Evolutionary conservation across 495 filamentous ascomycete species (phyloP).

Genomic region (Aspergillus hancockii): DNA sequence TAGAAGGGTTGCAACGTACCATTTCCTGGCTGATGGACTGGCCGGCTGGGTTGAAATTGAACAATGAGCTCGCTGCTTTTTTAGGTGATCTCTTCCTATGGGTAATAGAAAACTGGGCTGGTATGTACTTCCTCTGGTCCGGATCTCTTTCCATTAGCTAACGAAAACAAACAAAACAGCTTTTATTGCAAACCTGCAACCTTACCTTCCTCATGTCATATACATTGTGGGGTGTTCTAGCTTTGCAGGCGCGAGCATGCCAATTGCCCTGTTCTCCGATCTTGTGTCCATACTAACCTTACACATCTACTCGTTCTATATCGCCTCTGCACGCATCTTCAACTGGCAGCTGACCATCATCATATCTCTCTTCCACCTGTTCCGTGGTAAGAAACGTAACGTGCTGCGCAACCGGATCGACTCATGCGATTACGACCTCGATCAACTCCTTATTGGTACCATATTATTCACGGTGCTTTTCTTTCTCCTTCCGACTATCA

Average conservation of each 20-base stretch:
- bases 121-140: constrained; percentile 39
- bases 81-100: constrained; percentile 93
- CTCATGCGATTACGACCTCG: constrained; percentile 97
- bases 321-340: constrained; percentile 93
- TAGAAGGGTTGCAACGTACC: constrained; percentile 84
- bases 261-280: constrained; percentile 94
- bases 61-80: constrained; percentile 90
- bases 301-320: constrained; percentile 97
- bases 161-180: constrained; percentile 42
- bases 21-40: constrained; percentile 96
- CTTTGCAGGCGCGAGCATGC: constrained; percentile 95
- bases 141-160: background rate
- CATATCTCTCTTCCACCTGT: constrained; percentile 94
- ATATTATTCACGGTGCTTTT: constrained; percentile 95
- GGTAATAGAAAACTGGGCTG: constrained; percentile 98
- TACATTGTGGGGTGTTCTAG: constrained; percentile 93
- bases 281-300: constrained; percentile 88
- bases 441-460: constrained; percentile 94
- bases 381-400: constrained; percentile 96
- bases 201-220: constrained; percentile 80
- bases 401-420: constrained; percentile 96
- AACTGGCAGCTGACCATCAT: constrained; percentile 98
- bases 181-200: constrained; percentile 73
- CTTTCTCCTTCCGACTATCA: constrained; percentile 91
- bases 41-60: constrained; percentile 97